Evolutionary conservation across 2,329 filamentous ascomycete genomes (phyloP).

Genomic region (Fragosphaeria purpurea): DNA sequence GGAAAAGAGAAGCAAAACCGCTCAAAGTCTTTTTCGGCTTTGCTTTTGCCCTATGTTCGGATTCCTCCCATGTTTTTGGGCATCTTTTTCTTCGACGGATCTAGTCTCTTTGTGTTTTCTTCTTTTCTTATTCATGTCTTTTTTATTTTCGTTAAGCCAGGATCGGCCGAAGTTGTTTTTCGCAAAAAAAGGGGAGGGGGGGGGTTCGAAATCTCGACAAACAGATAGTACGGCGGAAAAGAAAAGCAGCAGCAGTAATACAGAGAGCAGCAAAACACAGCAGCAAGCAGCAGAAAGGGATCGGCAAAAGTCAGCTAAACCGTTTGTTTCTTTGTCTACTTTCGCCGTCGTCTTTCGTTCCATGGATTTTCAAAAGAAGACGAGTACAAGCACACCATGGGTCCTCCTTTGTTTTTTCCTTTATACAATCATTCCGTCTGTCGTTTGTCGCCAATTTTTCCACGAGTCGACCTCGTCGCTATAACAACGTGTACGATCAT

Average conservation of each 20-base stretch:
- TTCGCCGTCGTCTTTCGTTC: background rate
- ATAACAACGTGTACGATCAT: no score
- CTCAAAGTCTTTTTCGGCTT: no score
- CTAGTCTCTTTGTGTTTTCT: background rate
- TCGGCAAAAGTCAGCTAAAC: conserved; percentile 1
- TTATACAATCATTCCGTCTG: background rate
- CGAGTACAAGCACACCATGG: background rate
- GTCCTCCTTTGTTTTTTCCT: background rate
- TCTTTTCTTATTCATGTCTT: background rate
- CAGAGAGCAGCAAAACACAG: conserved; percentile 2
- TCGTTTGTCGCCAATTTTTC: no score
- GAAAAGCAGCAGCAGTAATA: conserved; percentile 10
- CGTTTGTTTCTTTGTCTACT: conserved; percentile 2
- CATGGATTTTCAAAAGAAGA: background rate
- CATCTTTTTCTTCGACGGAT: background rate
- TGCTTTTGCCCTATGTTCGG: no score
- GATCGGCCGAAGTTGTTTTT: conserved; percentile 4
- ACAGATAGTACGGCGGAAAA: conserved; percentile 14
- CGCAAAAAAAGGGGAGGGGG: background rate
- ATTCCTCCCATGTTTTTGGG: background rate
- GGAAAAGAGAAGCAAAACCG: background rate
- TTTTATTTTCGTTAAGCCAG: conserved; percentile 1
- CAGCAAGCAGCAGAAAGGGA: conserved; percentile 5
- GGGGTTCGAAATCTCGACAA: conserved; percentile 5
- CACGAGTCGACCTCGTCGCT: no score